phyloP scores from a whole-genome alignment of 2,329 filamentous ascomycete genomes.

The Xylaria multiplex region DNA sequence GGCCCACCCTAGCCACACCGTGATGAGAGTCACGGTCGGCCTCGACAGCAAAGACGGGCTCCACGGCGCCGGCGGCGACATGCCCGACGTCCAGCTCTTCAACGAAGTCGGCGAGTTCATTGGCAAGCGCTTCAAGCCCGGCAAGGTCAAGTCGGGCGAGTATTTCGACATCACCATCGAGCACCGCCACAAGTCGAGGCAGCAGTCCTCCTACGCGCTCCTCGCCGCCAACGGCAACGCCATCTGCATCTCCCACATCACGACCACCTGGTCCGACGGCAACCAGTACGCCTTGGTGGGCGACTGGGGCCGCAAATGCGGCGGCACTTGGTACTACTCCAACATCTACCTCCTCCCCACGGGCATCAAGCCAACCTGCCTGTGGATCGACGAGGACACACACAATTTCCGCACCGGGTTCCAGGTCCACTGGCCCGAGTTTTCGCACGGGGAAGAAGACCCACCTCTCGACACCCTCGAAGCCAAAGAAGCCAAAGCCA shows the following conservation, averaged over 20 bases:
- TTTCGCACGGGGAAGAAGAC: conserved; percentile 7
- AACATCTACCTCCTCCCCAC: conserved; percentile 32
- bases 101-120: conserved; percentile 43
- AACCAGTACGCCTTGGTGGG: conserved; percentile 41
- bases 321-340: conserved; percentile 43
- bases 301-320: conserved; percentile 43
- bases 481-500: too few species aligned
- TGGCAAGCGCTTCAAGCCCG: conserved; percentile 37
- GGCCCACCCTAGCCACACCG: too few species aligned
- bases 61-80: conserved; percentile 40
- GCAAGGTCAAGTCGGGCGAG: conserved; percentile 37
- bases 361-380: conserved; percentile 38
- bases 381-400: conserved; percentile 43
- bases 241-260: conserved; percentile 41
- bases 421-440: conserved; percentile 49
- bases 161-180: conserved; percentile 35
- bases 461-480: too few species aligned
- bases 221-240: conserved; percentile 43
- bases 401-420: conserved; percentile 44
- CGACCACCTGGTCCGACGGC: conserved; percentile 35
- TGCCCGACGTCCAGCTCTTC: conserved; percentile 45
- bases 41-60: conserved; percentile 39
- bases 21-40: conserved; percentile 28
- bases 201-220: conserved; percentile 43
- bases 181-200: conserved; percentile 33